These are phyloP conservation scores for Aschersonia sp. DNA, from an alignment of 2,329 filamentous ascomycete genomes.

Conservation along the genomic window DNA sequence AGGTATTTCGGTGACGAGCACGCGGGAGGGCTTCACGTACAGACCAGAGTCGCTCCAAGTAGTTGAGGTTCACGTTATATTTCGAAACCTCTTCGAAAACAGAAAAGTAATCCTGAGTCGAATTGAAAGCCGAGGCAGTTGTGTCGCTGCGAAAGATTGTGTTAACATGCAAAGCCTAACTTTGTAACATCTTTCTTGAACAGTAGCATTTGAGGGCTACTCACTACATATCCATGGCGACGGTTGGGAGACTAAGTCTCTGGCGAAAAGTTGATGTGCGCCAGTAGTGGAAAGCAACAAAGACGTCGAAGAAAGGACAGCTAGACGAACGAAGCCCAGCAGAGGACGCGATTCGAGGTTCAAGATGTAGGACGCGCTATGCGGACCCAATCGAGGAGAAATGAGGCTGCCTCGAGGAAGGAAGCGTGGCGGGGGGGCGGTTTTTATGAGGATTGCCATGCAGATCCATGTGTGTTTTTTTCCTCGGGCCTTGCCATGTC, in stretches of 20 bases:
- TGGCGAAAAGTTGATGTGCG: neutral
- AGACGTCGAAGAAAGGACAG: neutral
- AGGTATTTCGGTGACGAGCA: neutral
- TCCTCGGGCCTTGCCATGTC: neutral
- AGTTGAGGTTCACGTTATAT: constrained; percentile 75
- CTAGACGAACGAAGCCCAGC: neutral
- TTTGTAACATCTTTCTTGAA: neutral
- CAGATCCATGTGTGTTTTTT: constrained; percentile 2
- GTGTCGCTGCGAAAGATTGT: constrained; percentile 27
- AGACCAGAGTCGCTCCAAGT: constrained; percentile 80
- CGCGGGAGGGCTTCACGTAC: constrained; percentile 28
- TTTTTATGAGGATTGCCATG: neutral
- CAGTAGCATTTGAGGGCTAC: constrained; percentile 4
- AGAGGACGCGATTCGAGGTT: neutral
- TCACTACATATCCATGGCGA: constrained; percentile 20
- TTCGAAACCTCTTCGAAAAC: constrained; percentile 51
- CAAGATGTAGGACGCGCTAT: too few relatives aligned
- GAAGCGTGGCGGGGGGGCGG: constrained; percentile 1
- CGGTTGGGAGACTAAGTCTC: neutral
- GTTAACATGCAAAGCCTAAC: neutral
- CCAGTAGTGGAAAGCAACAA: neutral
- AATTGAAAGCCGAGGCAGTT: constrained; percentile 32
- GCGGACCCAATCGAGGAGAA: constrained; percentile 3
- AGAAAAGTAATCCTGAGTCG: constrained; percentile 35
- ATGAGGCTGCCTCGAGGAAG: constrained; percentile 3